Base-by-base conservation (phyloP, 2,329 filamentous ascomycete species). In the Curvularia lunata region DNA sequence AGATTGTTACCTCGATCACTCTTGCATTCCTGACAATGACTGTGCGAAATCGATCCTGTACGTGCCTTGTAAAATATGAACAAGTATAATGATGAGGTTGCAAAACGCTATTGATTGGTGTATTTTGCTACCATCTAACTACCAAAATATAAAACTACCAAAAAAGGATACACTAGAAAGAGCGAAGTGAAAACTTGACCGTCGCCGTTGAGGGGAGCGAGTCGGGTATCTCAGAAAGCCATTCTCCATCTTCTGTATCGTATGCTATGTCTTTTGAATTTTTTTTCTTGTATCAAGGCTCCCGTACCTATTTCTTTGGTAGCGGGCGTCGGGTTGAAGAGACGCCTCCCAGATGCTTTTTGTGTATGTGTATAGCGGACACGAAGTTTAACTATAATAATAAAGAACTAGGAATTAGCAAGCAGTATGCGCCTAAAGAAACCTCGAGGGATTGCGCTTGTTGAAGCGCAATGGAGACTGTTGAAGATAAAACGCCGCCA, bases 241-340 rank as follows among this genome's bases (percentile, higher is more conserved):
- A 40, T 51, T 40, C 41, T 52, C 13, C 43, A 18, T 34, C 28
- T 19, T 45, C 37, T 43, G 28, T 34, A 21, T 48, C 18, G 42
- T 50, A 18, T 30, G 27, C 40, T 48, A 59, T 51, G 52, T 41
- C 27, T 9, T 37, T 27, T 57, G 19, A 30, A 58, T 52, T 45
- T 48, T 58, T 56, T 62, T 46, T 18, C 28, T 45, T 16, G 10
- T 13, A 32, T 32, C 23, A 46, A 46, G 55, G 32, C 56, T 51
- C 49, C 51, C 30, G 37, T 47, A 37, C 47, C 34, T 48, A 25
- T 63, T 68, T 58, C 54, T 62, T 60, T 71, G 65, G 60, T 73
- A 61, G 71, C 48, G 68, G 73, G 69, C 73, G 74, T 76, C 71
- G 70, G 73, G 74, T 76, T 76, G 74, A 76, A 76, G 68, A 62